Evolutionary conservation across 2,329 filamentous ascomycete species (phyloP), one percentile per base, ranked within the genome.

Genomic region (Mycosphaerella sp.): DNA sequence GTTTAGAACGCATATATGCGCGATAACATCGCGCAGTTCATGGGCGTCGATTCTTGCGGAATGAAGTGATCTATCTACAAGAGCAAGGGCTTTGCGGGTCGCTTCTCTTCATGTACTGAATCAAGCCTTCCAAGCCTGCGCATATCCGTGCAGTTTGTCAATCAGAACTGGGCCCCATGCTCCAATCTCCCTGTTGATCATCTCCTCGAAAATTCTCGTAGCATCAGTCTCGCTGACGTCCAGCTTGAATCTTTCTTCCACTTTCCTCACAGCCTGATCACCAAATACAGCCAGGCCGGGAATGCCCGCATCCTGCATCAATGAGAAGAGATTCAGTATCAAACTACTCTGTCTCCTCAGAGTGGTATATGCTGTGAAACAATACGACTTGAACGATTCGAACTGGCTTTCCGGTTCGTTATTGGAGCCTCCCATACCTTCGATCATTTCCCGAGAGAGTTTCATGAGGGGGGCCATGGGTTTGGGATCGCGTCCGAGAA

Each of bases 231-330:
- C 93, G 42, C 79, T 86, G 66, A 95, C 80, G 66, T 95, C 91
- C 44, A 98, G 70, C 71, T 94, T 89, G 68, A 98, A 95, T 34
- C 93, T 76, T 72, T 98, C 93, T 67, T 93, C 85, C 4, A 98
- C 91, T 72, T 97, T 98, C 62, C 90, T 75, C 13, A 97, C 91
- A 9, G 89, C 90, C 72, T 94, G 94, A 70, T 96, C 90, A 3
- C 53, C 60, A 27, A 66, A 66, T 17, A 95, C 79, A 52, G 86
- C 84, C 64, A 98, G 94, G 62, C 97, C 94, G 0, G 90, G 93
- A 53, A 98, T 95, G 65, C 95, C 95, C 35, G 93, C 91, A 68
- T 97, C 89, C 13, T 95, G 86, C 93, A 98, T 98, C 52, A 98
- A 76, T 63, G 87, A 89, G 69, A 98, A 98, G 40, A 98, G 70